A percentile compares a stretch with the other conserved stretches of the same genome.
Evolutionary conservation across 2,329 filamentous ascomycete genomes (phyloP).

Genomic region (Ceratocystiopsis sp.): DNA sequence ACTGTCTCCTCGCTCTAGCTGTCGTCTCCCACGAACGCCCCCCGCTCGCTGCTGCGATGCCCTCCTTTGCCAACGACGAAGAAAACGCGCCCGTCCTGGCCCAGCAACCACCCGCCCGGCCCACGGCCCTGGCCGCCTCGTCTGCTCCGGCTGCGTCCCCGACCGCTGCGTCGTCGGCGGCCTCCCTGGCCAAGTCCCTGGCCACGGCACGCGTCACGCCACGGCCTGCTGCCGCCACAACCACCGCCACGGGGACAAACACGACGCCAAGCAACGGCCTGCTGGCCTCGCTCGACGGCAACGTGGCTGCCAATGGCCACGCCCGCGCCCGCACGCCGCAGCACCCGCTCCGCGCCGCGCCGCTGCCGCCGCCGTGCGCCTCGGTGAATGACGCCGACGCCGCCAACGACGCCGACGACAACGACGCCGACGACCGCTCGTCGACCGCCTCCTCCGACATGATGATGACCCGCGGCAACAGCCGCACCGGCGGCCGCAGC

Average conservation of each 20-base stretch:
- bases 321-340: conserved; percentile 2
- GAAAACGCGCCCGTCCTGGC: conserved; percentile 5
- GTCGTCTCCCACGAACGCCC: no score
- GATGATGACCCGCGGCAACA: conserved; percentile 2
- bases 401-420: conserved; percentile 2
- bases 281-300: conserved; percentile 6
- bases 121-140: background rate
- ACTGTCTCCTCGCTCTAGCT: no score
- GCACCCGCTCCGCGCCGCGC: conserved; percentile 1
- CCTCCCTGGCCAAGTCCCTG: conserved; percentile 2
- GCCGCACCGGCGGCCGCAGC: conserved; percentile 1
- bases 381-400: background rate
- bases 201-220: no score
- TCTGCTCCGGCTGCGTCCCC: no score
- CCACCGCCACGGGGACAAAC: no score
- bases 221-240: background rate
- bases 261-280: background rate
- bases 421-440: background rate
- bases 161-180: background rate
- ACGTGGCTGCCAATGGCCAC: conserved; percentile 6
- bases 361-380: conserved; percentile 2
- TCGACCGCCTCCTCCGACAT: conserved; percentile 9
- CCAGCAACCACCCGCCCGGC: background rate
- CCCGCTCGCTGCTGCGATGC: conserved; percentile 4
- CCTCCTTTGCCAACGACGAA: conserved; percentile 5